Evolutionary conservation across 768 basidiomycete species (phyloP).

Genomic region (Tephrocybe sp.): DNA sequence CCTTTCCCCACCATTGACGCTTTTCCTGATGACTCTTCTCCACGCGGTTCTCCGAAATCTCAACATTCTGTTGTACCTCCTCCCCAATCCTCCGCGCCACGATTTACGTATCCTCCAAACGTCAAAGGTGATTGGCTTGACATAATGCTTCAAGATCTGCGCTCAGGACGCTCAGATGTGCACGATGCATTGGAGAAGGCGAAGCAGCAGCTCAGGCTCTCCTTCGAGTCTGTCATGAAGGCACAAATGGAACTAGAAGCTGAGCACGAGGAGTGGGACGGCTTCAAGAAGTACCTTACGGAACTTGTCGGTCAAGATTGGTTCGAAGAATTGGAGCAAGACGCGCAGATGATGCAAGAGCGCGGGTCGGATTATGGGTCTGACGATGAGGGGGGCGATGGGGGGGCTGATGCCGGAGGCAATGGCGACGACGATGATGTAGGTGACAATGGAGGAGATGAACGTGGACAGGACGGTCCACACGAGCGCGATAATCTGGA

Average conservation of each 20-base stretch:
- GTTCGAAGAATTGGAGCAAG: neutral
- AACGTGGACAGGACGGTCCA: neutral
- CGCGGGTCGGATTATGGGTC: neutral
- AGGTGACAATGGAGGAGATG: neutral
- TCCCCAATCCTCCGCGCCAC: neutral
- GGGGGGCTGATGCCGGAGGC: neutral
- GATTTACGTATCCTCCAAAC: neutral
- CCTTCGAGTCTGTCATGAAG: neutral
- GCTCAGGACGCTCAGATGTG: neutral
- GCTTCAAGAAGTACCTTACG: neutral
- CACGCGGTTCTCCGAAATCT: too few species aligned
- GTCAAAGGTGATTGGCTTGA: constrained; percentile 2
- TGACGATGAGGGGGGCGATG: neutral
- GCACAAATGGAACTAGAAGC: neutral
- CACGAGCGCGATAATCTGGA: too few species aligned
- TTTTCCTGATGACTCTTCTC: too few species aligned
- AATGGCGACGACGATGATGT: neutral
- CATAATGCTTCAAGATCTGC: constrained; percentile 2
- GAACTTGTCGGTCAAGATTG: neutral
- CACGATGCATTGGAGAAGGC: neutral
- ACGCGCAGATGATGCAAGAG: neutral
- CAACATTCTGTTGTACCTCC: too few species aligned
- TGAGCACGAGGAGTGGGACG: neutral
- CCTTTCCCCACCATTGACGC: too few species aligned
- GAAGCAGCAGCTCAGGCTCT: constrained; percentile 1